Evolutionary conservation across 2,329 filamentous ascomycete genomes (phyloP), one percentile per base, ranked within the genome.

Genomic region (Aaosphaeria pasadenensis): DNA sequence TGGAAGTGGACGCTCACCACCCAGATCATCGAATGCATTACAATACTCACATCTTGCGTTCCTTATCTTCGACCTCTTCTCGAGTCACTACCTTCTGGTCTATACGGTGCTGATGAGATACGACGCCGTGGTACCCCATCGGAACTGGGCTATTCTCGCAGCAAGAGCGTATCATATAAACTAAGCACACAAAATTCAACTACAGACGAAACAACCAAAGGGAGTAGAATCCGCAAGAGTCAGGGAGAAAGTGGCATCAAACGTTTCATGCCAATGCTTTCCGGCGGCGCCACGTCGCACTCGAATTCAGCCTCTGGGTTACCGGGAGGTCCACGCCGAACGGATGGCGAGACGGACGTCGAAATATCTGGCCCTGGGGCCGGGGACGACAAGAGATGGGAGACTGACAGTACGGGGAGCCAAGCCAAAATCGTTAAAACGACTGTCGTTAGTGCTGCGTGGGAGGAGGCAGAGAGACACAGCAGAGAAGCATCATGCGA

Each of bases 1-100:
- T 69, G 64, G 65, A 67, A 64, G 44, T 68, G 65, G 66, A 67
- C 63, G 11, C 55, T 69, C 2, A 46, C 62, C 11, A 59, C 65
- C 5, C 66, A 68, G 35, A 55, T 68, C 38, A 59, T 68, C 24
- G 57, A 66, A 51, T 68, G 64, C 51, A 63, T 67, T 33, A 68
- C 65, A 0, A 67, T 69, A 24, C 50, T 69, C 36, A 68, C 66
- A 30, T 66, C 65, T 17, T 69, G 65, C 42, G 56, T 69, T 2
- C 66, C 66, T 1, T 68, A 69, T 38, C 58, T 69, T 6, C 63
- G 65, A 4, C 66, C 66, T n/a, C 58, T 69, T 4, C 52, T 68
- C 2, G 65, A 68, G 39, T 58, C 62, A 1, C 51, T 67, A 0
- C 62, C 63, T 6, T 66, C 66, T 13, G 66, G 66, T 2, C 51